Evolutionary conservation across 305 asterid genomes (phyloP).

Genomic region (Solanum hybrid): DNA sequence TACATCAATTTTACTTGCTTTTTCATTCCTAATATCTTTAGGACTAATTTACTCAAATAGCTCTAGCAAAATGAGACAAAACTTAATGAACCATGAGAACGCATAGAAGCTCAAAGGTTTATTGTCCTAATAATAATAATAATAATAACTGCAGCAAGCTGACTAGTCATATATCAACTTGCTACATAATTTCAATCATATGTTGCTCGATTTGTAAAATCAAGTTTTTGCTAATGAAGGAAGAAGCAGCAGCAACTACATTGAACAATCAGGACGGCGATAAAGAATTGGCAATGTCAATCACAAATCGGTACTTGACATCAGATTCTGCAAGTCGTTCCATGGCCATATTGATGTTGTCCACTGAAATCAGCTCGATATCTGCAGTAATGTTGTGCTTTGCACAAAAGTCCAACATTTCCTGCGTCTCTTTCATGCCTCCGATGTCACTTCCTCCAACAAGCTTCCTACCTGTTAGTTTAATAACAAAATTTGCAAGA

Average conservation of each 20-base stretch:
- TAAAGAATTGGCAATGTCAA: conserved; percentile 41
- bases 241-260: background rate
- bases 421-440: conserved; percentile 33
- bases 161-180: background rate
- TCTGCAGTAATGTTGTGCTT: too few relatives aligned
- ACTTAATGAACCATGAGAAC: background rate
- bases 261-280: background rate
- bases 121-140: background rate
- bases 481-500: background rate
- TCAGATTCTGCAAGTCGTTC: conserved; percentile 46
- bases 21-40: background rate
- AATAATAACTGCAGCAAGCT: background rate
- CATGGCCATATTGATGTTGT: conserved; percentile 19
- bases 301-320: conserved; percentile 56
- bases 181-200: background rate
- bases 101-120: background rate
- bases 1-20: background rate
- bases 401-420: too few relatives aligned
- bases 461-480: conserved; percentile 42
- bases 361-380: too few relatives aligned
- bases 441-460: conserved; percentile 59
- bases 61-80: background rate
- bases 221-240: background rate
- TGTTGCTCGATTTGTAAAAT: background rate
- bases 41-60: background rate